A percentile compares a stretch with the other conserved stretches of the same genome.
These are phyloP conservation scores for Durusdinium trenchii DNA, from an alignment of 73 alveolate genomes.

Conservation along the genomic window DNA sequence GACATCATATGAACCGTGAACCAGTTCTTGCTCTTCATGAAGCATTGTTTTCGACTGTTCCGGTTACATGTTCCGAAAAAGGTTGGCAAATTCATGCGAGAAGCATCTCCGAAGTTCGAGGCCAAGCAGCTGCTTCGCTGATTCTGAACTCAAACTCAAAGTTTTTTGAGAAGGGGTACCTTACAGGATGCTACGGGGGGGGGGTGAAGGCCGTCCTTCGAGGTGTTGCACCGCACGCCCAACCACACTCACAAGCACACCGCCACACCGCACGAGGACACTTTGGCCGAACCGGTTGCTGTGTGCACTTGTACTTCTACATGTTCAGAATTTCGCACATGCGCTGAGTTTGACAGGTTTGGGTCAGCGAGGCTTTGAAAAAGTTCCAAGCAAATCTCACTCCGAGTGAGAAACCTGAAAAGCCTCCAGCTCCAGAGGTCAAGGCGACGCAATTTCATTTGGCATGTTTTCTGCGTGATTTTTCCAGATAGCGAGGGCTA, in stretches of 20 bases:
- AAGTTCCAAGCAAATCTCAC: constrained; percentile 74
- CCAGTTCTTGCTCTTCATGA: neutral
- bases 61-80: neutral
- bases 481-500: too few relatives aligned
- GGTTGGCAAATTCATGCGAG: constrained; percentile 75
- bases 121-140: neutral
- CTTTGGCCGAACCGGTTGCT: too few relatives aligned
- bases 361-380: constrained; percentile 94
- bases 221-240: too few relatives aligned
- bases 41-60: too few relatives aligned
- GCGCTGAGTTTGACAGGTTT: constrained; percentile 12
- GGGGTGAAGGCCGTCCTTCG: neutral
- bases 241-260: too few relatives aligned
- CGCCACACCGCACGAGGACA: too few relatives aligned
- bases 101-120: constrained; percentile 86
- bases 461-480: too few relatives aligned
- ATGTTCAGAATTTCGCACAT: neutral
- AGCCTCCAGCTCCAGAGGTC: constrained; percentile 23
- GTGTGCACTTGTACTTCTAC: neutral
- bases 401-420: neutral
- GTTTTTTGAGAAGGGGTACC: too few relatives aligned
- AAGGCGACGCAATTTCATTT: too few relatives aligned
- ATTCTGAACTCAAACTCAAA: neutral
- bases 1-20: neutral
- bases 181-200: too few relatives aligned